Evolutionary conservation across 805 yeast genomes (phyloP).

Genomic region (Cyberlindnera mississippiensis): DNA sequence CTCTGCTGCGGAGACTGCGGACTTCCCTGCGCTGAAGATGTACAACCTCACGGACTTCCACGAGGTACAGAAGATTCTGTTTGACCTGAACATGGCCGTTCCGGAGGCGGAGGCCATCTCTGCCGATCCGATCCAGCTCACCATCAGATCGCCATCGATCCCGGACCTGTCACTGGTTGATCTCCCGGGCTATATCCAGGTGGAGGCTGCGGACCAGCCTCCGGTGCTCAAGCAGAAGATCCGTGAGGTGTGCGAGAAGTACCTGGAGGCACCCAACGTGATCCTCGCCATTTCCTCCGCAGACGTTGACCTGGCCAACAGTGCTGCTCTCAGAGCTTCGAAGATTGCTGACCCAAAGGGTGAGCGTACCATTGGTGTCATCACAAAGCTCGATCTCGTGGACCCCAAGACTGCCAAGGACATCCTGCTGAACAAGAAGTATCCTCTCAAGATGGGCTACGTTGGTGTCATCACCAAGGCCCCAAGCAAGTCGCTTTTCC

Average conservation of each 20-base stretch:
- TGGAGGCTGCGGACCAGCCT: conserved; percentile 97
- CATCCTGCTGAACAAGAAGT: conserved; percentile 70
- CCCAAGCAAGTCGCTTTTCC: conserved; percentile 50
- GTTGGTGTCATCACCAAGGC: conserved; percentile 95
- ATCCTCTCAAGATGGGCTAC: conserved; percentile 93
- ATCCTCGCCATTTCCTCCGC: conserved; percentile 96
- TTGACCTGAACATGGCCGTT: conserved; percentile 89
- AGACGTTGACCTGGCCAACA: conserved; percentile 95
- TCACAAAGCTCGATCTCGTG: conserved; percentile 90
- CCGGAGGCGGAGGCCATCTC: conserved; percentile 83
- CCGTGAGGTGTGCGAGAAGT: conserved; percentile 74
- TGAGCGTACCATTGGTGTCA: conserved; percentile 92
- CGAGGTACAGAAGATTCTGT: conserved; percentile 82
- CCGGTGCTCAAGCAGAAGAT: conserved; percentile 74
- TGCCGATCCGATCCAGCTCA: conserved; percentile 89
- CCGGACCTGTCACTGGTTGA: conserved; percentile 94
- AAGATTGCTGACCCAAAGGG: conserved; percentile 89
- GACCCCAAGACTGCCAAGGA: conserved; percentile 67
- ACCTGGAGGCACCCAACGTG: conserved; percentile 87
- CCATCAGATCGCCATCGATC: conserved; percentile 83
- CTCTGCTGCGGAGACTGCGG: conserved; percentile 80
- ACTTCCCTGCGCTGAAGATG: conserved; percentile 85
- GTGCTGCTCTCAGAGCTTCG: conserved; percentile 90
- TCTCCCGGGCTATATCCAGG: conserved; percentile 95
- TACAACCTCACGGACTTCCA: conserved; percentile 81